phyloP scores from a whole-genome alignment of 371 early-diverging fungal genomes.

The Smittium mucronatum region DNA sequence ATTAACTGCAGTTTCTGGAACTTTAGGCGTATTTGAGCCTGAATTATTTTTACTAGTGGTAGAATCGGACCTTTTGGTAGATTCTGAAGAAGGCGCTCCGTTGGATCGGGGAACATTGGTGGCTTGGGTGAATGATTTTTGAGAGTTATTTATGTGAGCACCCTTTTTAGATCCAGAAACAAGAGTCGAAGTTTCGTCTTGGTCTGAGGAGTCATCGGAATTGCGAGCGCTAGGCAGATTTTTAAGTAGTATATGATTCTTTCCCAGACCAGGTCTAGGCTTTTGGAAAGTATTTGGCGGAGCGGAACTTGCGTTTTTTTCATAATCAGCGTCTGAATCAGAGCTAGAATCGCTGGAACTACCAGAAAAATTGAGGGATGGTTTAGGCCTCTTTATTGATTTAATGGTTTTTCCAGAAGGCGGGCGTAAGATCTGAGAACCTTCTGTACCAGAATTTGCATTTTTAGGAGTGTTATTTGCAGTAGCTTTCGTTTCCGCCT shows the following conservation, averaged over 20 bases:
- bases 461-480: not conserved
- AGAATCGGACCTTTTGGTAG: not conserved
- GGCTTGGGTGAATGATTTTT: not conserved
- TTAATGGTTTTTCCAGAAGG: conserved; percentile 6
- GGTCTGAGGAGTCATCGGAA: not conserved
- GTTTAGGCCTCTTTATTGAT: conserved; percentile 1
- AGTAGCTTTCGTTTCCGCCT: not conserved
- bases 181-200: not conserved
- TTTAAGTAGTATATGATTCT: not conserved
- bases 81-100: not conserved
- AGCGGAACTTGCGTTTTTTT: not conserved
- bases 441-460: not conserved
- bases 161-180: no score
- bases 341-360: not conserved
- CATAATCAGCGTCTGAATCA: not conserved
- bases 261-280: not conserved
- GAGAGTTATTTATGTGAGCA: not conserved
- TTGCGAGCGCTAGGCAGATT: not conserved
- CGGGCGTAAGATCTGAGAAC: not conserved
- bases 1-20: conserved; percentile 18
- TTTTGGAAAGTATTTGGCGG: not conserved
- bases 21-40: not conserved
- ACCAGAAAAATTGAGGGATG: not conserved
- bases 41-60: not conserved
- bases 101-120: not conserved